Evolutionary conservation across 225 moss, liverwort and hornwort species (phyloP), one percentile per base, ranked within the genome.

Genomic region (Bryum argenteum): DNA sequence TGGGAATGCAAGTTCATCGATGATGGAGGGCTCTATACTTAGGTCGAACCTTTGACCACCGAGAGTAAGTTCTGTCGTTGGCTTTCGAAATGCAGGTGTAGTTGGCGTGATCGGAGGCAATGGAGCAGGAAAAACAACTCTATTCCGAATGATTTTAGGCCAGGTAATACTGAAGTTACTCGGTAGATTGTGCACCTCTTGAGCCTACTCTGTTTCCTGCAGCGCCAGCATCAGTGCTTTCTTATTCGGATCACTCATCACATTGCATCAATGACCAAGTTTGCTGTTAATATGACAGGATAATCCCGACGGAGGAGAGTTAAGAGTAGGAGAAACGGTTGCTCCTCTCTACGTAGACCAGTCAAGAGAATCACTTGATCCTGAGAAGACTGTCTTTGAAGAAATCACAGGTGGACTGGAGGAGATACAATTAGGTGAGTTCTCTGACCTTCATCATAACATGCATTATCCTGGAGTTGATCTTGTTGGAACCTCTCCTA

Each of bases 71-170:
- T 33, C 42, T 41, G 54, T 78, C 51, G 22, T 43, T 40, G 42
- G 69, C 67, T 67, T 50, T 59, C 52, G 23, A 67, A 42, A 53
- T 75, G 65, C 86, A 95, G 95, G 96, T 75, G 92, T 97, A 21
- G 96, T 97, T 63, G 96, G 96, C 56, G 82, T 97, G 21, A 84
- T 97, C 70, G 96, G 96, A 84, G 94, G 94, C 61, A 97, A 97
- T 74, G 96, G 96, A 61, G 90, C 92, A 70, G 96, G 96, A n/a
- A 97, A 97, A 78, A 92, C 96, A 28, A 97, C 96, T 51, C 81
- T 97, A 18, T 97, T 97, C 75, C 84, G 90, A 41, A 94, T 97
- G 96, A 97, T 97, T 45, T 77, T 94, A 77, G 96, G 96, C 78
- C 91, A 97, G 86, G 95, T 93, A 88, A 21, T 17, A 63, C 42